Evolutionary conservation across 148 eudicot species (phyloP), one percentile per base, ranked within the genome.

Genomic region (Pharnaceum exiguum): DNA sequence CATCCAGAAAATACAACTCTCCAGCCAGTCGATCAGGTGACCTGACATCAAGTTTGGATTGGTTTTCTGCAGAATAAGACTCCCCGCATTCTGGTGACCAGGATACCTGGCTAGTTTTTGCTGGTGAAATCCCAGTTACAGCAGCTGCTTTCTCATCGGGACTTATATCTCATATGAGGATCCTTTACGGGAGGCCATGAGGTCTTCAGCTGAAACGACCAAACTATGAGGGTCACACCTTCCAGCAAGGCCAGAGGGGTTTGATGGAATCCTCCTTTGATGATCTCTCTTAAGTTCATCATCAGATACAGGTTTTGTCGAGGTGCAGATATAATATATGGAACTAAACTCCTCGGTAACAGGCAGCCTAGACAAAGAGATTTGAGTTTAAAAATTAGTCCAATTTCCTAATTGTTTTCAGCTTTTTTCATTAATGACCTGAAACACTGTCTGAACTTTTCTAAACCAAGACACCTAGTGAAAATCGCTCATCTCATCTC

Each of bases 21-120:
- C 99, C 99, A 5, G 86, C 96, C 59, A 94, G 66, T 37, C 86
- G 78, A 71, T 94, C 99, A 1, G 96, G 99, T 44, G 99, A 94
- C 53, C 82, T 77, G 32, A 82, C 90, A 82, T 89, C 96, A 59
- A 89, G 75, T 67, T 84, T 84, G 4, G 89, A 54, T 10, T 89
- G 72, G 48, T 63, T 81, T 55, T 91, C 96, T 2, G 77, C 77
- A 0, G 77, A 33, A 63, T 68, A 70, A 29, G 99, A 94, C 39
- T 89, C 98, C 33, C 96, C 90, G 28, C 96, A 94, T 35, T 77
- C 95, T 0, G 99, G 89, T 40, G 96, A 93, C 96, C 90, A 88
- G 26, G 98, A 88, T 50, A 83, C 56, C 53, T 82, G 90, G 82
- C 95, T 88, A 31, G 63, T 80, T 73, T 88, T 93, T 27, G 95